A percentile compares a stretch with the other conserved stretches of the same genome.
Evolutionary conservation across 345 rosid genomes (phyloP).

Genomic region (Populus simonii): DNA sequence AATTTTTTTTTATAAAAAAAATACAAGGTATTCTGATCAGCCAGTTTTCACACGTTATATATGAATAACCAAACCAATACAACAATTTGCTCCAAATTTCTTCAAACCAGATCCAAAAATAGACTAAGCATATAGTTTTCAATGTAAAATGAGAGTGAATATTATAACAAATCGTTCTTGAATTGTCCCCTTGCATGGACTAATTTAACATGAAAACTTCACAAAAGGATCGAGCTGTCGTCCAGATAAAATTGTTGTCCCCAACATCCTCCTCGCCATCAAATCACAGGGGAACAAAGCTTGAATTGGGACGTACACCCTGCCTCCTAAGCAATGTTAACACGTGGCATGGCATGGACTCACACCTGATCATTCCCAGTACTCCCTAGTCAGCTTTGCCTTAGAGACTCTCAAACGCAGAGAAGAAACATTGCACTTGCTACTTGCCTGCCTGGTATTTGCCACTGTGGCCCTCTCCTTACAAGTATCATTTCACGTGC

Average conservation of each 20-base stretch:
- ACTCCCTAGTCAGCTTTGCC: background rate
- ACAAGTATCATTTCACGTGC: constrained; percentile 11
- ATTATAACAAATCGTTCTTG: background rate
- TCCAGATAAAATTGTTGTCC: background rate
- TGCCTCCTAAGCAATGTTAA: constrained; percentile 24
- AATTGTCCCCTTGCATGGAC: background rate
- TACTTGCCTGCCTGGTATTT: no score
- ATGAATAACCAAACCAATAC: no score
- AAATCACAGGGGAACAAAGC: constrained; percentile 16
- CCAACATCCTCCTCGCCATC: background rate
- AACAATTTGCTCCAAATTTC: no score
- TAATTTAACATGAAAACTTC: background rate
- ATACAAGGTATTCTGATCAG: no score
- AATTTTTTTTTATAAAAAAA: no score
- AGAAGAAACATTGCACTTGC: background rate
- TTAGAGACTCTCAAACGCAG: background rate
- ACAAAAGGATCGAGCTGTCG: background rate
- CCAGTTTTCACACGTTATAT: no score
- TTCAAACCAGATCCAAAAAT: no score
- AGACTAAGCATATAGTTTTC: background rate
- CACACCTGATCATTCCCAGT: background rate
- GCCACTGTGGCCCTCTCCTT: background rate
- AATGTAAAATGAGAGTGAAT: background rate
- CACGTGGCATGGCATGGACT: constrained; percentile 25
- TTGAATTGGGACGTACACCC: background rate